Evolutionary conservation across 805 yeast species (phyloP).

Genomic region (Saccharomycopsis selenospora): DNA sequence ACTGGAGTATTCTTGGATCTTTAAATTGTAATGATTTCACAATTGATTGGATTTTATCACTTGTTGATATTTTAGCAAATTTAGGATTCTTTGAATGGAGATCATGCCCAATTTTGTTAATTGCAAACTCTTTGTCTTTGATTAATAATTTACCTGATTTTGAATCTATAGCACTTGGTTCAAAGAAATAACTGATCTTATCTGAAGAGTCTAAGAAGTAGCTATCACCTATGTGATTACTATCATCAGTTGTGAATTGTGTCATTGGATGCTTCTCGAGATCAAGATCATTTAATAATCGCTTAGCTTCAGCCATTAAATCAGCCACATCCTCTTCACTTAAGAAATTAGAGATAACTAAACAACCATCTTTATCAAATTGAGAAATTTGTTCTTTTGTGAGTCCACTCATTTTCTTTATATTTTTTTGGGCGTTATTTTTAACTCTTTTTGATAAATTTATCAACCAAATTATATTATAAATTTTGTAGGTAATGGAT

Average conservation of each 20-base stretch:
- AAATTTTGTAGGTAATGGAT: too few relatives aligned
- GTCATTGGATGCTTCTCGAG: slow-evolving; percentile 57
- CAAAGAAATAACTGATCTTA: slow-evolving; percentile 63
- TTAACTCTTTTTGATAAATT: too few relatives aligned
- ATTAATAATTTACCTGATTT: slow-evolving; percentile 38
- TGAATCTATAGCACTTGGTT: slow-evolving; percentile 56
- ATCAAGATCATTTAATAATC: slow-evolving; percentile 44
- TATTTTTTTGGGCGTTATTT: background rate
- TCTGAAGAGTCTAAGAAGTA: slow-evolving; percentile 66
- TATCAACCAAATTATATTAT: too few relatives aligned
- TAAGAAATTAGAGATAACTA: slow-evolving; percentile 53
- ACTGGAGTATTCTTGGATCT: slow-evolving; percentile 69
- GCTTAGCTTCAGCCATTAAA: slow-evolving; percentile 38
- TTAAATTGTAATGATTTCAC: slow-evolving; percentile 44
- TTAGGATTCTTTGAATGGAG: slow-evolving; percentile 48
- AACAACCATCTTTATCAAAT: slow-evolving; percentile 52
- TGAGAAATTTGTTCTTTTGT: slow-evolving; percentile 42
- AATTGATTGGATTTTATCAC: slow-evolving; percentile 41
- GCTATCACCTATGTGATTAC: slow-evolving; percentile 62
- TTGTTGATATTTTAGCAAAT: slow-evolving; percentile 47
- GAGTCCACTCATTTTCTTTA: slow-evolving; percentile 21
- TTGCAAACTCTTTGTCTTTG: slow-evolving; percentile 46
- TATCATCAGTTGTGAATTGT: slow-evolving; percentile 54
- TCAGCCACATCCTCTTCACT: slow-evolving; percentile 32
- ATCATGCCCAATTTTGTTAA: slow-evolving; percentile 78